These are phyloP conservation scores for Lasiodiplodia hormozganensis DNA, from an alignment of 2,329 filamentous ascomycete genomes.

Conservation along the genomic window DNA sequence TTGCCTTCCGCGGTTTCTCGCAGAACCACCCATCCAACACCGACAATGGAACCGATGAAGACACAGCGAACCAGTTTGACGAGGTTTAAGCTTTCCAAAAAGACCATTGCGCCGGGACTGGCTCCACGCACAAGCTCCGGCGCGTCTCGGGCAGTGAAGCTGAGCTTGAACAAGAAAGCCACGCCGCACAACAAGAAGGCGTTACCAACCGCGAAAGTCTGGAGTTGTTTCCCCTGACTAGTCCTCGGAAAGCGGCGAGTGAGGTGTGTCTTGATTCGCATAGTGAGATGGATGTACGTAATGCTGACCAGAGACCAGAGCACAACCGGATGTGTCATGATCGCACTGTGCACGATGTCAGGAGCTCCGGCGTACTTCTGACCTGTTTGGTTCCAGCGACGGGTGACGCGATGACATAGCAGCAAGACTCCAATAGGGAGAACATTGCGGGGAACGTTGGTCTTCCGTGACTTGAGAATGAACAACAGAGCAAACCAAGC, in stretches of 20 bases:
- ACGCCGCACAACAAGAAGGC: constrained; percentile 54
- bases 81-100: constrained; percentile 51
- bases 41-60: constrained; percentile 38
- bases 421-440: constrained; percentile 57
- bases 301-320: constrained; percentile 77
- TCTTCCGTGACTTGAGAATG: constrained; percentile 38
- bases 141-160: constrained; percentile 85
- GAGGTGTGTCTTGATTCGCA: constrained; percentile 49
- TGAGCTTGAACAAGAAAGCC: constrained; percentile 85
- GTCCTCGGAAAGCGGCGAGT: constrained; percentile 27
- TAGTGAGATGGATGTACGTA: constrained; percentile 65
- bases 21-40: constrained; percentile 36
- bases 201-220: constrained; percentile 19
- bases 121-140: constrained; percentile 71
- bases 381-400: constrained; percentile 95
- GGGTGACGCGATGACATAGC: constrained; percentile 67
- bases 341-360: constrained; percentile 79
- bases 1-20: constrained; percentile 14
- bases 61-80: constrained; percentile 44
- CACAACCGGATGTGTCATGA: constrained; percentile 67
- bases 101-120: constrained; percentile 52
- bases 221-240: constrained; percentile 6
- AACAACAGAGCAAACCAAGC: constrained; percentile 68
- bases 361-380: constrained; percentile 93
- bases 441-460: constrained; percentile 24